Evolutionary conservation across 441 rosid genomes (phyloP).

Genomic region (Gossypium davidsonii): DNA sequence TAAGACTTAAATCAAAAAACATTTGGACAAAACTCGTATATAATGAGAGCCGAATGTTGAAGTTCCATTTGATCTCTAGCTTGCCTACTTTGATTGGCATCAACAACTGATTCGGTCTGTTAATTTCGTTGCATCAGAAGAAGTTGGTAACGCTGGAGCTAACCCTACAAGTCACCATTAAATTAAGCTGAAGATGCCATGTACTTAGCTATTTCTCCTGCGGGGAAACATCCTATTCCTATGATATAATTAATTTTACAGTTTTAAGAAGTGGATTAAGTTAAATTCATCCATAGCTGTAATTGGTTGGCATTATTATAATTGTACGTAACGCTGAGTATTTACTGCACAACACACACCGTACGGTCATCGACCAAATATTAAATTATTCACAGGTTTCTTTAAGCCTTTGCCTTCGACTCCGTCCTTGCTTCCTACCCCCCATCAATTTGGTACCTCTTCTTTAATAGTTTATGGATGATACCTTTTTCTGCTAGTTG

Average conservation of each 20-base stretch:
- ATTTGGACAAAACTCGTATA: no score
- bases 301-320: neutral
- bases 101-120: neutral
- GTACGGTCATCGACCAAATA: neutral
- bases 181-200: neutral
- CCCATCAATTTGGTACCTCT: neutral
- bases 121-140: neutral
- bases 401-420: neutral
- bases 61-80: no score
- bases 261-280: neutral
- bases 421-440: neutral
- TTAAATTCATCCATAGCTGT: neutral
- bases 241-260: no score
- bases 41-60: no score
- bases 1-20: no score
- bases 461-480: neutral
- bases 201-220: no score
- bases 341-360: neutral
- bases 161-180: neutral
- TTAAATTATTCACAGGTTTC: neutral
- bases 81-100: neutral
- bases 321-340: neutral
- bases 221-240: no score
- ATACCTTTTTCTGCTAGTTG: neutral
- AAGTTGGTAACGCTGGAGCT: neutral